These are phyloP conservation scores for Yarrowia keelungensis DNA, from an alignment of 805 yeast species.

Conservation along the genomic window DNA sequence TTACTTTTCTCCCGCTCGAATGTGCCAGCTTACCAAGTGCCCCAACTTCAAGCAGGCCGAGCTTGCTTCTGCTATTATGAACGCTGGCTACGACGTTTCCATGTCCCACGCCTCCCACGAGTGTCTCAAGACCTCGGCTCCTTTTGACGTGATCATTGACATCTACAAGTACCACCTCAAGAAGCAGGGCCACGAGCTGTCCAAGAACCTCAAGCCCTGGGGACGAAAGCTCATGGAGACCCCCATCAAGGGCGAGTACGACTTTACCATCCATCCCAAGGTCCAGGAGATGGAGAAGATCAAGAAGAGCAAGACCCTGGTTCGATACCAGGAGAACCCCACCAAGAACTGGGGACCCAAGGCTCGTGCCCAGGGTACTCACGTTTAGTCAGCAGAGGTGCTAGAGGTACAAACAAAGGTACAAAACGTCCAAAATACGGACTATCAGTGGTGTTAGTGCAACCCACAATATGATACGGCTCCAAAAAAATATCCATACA, in stretches of 20 bases:
- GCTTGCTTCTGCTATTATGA: constrained; percentile 80
- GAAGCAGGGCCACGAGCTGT: constrained; percentile 3
- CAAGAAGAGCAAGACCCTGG: constrained; percentile 73
- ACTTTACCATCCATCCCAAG: constrained; percentile 64
- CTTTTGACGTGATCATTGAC: constrained; percentile 79
- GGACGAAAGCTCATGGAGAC: constrained; percentile 33
- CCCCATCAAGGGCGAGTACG: constrained; percentile 24
- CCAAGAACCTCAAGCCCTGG: constrained; percentile 35
- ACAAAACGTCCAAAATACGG: too few relatives aligned
- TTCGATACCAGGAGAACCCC: constrained; percentile 91
- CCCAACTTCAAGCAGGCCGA: constrained; percentile 81
- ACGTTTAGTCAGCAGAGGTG: constrained; percentile 10
- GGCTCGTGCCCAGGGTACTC: constrained; percentile 56
- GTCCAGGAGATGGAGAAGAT: constrained; percentile 65
- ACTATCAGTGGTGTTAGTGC: constrained; percentile 23
- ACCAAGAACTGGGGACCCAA: constrained; percentile 97
- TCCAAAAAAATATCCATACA: background rate
- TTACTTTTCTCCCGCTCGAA: constrained; percentile 79
- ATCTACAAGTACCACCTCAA: constrained; percentile 47
- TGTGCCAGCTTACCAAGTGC: constrained; percentile 77
- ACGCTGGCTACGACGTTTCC: constrained; percentile 81
- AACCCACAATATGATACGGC: background rate
- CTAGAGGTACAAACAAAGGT: background rate
- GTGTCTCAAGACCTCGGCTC: constrained; percentile 88
- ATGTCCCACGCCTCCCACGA: constrained; percentile 89